Evolutionary conservation across 148 eudicot genomes (phyloP), one percentile per base, ranked within the genome.

Genomic region (Diospyros kaki): DNA sequence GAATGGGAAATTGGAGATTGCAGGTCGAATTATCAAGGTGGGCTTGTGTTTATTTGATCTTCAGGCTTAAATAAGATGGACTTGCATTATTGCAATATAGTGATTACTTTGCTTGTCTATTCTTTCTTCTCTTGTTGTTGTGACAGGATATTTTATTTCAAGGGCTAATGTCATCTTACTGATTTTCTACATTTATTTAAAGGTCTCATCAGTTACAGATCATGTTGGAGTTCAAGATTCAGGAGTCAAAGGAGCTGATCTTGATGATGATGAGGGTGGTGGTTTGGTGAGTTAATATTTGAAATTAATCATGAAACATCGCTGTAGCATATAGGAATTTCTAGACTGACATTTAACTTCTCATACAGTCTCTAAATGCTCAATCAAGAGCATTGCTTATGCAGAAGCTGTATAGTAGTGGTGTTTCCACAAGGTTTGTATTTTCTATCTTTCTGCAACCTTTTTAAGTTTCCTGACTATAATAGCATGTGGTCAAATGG

Each of bases 191-290:
- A 38, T 61, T 54, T 67, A 1, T 42, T 54, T 71, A 61, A 84
- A 92, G 97, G 98, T 92, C 81, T 90, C 95, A 44, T 92, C 90
- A 55, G 95, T 91, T 66, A 85, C 98, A 7, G 98, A 94, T 56
- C 98, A 94, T 85, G 82, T 91, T 72, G 85, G 86, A 65, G 89
- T 77, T 50, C 98, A 92, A 84, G 95, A 94, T 58, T 70, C 92
- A 1, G 98, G 92, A 75, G 85, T 89, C 45, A 89, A 88, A 79
- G 83, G 92, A 74, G 93, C 98, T 11, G 99, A 96, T 71, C 91
- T 96, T 63, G 99, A 96, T 83, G 99, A 96, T 80, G 98, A 96
- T 69, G 99, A 95, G 58, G 99, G 98, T 3, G 98, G 98, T 81
- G 98, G 98, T 75, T 77, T 94, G 98, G 98, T 94, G 80, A 90